A percentile compares a stretch with the other conserved stretches of the same genome.
Evolutionary conservation across 202 grass and related monocot species (phyloP).

Genomic region (Carex sylvatica): DNA sequence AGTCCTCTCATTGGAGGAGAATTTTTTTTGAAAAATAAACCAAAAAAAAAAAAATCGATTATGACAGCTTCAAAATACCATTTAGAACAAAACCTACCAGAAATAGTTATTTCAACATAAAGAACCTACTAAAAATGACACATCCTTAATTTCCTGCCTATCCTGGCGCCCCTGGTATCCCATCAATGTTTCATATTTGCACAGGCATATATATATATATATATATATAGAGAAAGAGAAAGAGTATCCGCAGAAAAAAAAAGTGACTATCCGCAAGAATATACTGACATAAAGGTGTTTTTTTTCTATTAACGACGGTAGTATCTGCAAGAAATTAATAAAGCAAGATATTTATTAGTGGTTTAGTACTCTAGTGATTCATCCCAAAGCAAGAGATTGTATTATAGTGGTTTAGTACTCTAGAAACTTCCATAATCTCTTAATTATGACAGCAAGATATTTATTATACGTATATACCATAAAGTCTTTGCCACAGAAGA

Average conservation of each 20-base stretch:
- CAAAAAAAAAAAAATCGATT: background rate
- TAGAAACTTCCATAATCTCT: background rate
- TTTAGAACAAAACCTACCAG: conserved; percentile 19
- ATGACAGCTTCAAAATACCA: conserved; percentile 4
- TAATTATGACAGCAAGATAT: background rate
- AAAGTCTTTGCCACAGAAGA: background rate
- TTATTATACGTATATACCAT: too few relatives aligned
- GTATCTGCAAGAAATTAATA: too few relatives aligned
- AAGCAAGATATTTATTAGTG: too few relatives aligned
- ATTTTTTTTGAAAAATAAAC: background rate
- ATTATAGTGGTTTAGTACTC: too few relatives aligned
- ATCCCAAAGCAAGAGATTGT: too few relatives aligned
- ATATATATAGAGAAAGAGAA: too few relatives aligned
- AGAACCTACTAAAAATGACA: conserved; percentile 9
- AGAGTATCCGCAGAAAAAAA: too few relatives aligned
- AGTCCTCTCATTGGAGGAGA: background rate
- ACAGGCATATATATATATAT: too few relatives aligned
- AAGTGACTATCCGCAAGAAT: too few relatives aligned
- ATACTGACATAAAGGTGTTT: too few relatives aligned
- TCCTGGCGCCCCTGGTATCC: background rate
- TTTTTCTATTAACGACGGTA: too few relatives aligned
- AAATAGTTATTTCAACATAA: background rate
- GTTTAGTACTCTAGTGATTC: too few relatives aligned
- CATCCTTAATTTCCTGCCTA: conserved; percentile 10
- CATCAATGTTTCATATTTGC: background rate